Evolutionary conservation across 139 green algal genomes (phyloP).

Genomic region (Chlorella sp.): DNA sequence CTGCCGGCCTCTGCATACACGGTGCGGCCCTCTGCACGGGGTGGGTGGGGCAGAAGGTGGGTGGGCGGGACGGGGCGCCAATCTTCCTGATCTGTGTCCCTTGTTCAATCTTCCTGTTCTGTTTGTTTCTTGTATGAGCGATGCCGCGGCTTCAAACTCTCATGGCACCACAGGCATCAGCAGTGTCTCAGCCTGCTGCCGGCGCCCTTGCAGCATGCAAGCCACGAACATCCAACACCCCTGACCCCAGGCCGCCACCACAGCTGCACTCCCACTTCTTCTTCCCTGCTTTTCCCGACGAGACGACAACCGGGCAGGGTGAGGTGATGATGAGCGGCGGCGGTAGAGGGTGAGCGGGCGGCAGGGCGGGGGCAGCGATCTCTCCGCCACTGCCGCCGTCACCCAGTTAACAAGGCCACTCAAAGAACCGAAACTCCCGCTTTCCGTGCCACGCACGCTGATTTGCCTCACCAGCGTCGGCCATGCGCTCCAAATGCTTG

Average conservation of each 20-base stretch:
- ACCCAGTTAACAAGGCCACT: background rate
- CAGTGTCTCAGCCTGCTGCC: background rate
- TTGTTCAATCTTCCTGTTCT: background rate
- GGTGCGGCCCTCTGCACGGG: conserved; percentile 12
- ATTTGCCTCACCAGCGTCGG: background rate
- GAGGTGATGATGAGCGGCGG: too few species aligned
- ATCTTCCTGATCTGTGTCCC: background rate
- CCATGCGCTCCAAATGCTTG: conserved; percentile 17
- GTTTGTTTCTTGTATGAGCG: background rate
- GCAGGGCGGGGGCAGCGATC: too few species aligned
- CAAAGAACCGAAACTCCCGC: too few species aligned
- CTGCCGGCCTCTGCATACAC: conserved; percentile 25
- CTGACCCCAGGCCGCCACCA: too few species aligned
- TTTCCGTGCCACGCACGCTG: too few species aligned
- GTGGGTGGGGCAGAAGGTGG: background rate
- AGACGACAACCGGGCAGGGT: too few species aligned
- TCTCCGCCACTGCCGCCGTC: background rate
- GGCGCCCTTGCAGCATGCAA: too few species aligned
- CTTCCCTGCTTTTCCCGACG: too few species aligned
- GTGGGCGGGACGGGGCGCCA: background rate
- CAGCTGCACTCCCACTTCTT: too few species aligned
- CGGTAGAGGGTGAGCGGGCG: too few species aligned
- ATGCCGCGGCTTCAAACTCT: background rate
- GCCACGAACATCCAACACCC: too few species aligned
- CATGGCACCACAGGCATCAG: background rate